phyloP scores from a whole-genome alignment of 306 rosid genomes.

The Gastrolobium bilobum region DNA sequence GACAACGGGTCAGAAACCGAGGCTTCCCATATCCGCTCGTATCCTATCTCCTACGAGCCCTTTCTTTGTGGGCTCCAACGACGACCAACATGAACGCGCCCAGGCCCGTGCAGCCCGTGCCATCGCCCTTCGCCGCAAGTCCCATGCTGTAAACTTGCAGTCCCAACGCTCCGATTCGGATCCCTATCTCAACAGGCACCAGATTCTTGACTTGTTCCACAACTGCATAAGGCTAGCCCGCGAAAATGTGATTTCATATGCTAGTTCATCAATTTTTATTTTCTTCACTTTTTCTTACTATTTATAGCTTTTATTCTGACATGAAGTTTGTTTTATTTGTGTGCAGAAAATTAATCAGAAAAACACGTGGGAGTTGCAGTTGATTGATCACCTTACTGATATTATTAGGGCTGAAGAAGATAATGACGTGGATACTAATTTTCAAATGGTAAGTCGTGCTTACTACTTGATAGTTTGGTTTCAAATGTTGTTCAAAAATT shows the following conservation, averaged over 20 bases:
- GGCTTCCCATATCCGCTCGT: slow-evolving; percentile 55
- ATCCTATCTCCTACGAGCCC: slow-evolving; percentile 72
- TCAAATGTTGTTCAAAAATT: background rate
- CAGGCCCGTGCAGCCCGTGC: slow-evolving; percentile 81
- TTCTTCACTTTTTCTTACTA: background rate
- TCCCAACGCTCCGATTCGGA: slow-evolving; percentile 38
- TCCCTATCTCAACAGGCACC: slow-evolving; percentile 63
- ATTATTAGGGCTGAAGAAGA: slow-evolving; percentile 78
- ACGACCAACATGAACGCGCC: slow-evolving; percentile 78
- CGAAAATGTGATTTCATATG: slow-evolving; percentile 64
- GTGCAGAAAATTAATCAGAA: slow-evolving; percentile 92
- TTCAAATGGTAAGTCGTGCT: slow-evolving; percentile 72
- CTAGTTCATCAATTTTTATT: too few relatives aligned
- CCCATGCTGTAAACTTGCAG: slow-evolving; percentile 48
- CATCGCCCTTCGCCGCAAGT: slow-evolving; percentile 61
- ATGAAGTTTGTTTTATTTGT: background rate
- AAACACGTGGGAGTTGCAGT: slow-evolving; percentile 86
- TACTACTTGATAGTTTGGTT: background rate
- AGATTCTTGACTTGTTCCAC: slow-evolving; percentile 75
- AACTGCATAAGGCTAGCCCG: slow-evolving; percentile 88
- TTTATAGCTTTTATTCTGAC: background rate
- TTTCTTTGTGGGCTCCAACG: slow-evolving; percentile 75
- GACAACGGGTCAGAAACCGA: slow-evolving; percentile 47
- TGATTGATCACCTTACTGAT: slow-evolving; percentile 86
- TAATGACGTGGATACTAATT: slow-evolving; percentile 72